phyloP scores from a whole-genome alignment of 495 filamentous ascomycete genomes.

The Penicillium paradoxum region DNA sequence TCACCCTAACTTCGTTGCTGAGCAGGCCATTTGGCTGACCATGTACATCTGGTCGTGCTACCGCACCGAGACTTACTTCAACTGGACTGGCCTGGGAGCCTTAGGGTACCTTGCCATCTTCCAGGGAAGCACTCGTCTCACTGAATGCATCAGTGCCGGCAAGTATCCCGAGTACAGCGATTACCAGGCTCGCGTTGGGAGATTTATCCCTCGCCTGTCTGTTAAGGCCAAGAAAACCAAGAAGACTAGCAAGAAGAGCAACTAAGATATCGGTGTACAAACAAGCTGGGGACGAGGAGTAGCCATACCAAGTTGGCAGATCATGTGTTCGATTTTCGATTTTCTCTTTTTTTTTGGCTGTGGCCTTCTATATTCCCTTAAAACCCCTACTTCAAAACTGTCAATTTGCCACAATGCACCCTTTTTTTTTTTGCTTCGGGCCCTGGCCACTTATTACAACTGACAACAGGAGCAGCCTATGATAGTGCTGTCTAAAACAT shows the following conservation, averaged over 20 bases:
- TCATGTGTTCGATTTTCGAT: neutral
- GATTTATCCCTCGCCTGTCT: slow-evolving; percentile 67
- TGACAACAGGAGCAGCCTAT: neutral
- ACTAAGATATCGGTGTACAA: slow-evolving; percentile 10
- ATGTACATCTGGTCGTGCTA: slow-evolving; percentile 85
- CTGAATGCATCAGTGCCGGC: slow-evolving; percentile 67
- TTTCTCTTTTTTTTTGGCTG: neutral
- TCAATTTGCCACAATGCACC: neutral
- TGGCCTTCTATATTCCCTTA: neutral
- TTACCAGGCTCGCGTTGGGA: slow-evolving; percentile 78
- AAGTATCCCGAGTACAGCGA: slow-evolving; percentile 89
- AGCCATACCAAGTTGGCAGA: neutral
- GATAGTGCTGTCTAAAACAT: neutral
- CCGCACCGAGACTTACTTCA: slow-evolving; percentile 61
- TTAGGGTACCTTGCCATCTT: slow-evolving; percentile 72
- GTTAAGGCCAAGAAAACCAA: slow-evolving; percentile 36
- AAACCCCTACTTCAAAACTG: neutral
- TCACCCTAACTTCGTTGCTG: slow-evolving; percentile 91
- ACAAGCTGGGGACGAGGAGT: slow-evolving; percentile 1
- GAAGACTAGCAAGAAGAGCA: slow-evolving; percentile 21
- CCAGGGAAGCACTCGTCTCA: slow-evolving; percentile 81
- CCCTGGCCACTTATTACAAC: neutral
- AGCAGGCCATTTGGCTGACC: slow-evolving; percentile 85
- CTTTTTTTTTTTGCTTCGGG: neutral
- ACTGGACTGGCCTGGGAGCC: slow-evolving; percentile 75